Base-by-base conservation (phyloP, 306 rosid species). In the Leucaena leucocephala region DNA sequence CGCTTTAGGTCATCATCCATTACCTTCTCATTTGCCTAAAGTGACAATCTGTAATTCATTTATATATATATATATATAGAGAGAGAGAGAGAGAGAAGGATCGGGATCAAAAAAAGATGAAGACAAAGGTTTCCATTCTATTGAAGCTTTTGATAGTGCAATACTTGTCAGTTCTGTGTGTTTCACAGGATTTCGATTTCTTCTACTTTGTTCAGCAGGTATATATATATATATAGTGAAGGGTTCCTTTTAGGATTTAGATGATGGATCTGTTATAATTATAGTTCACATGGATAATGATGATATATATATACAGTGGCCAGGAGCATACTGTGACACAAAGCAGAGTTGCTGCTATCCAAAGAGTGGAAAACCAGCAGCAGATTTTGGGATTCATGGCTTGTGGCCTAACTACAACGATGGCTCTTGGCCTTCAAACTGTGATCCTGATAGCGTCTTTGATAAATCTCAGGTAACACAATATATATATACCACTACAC, bases 201-300 rank as follows among this genome's bases (percentile, higher is more conserved):
- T 90, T 89, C 84, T 90, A 90, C 88, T 89, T 92, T 45, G 97
- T 92, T 79, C 97, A 89, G 74, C 93, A 92, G 93, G 97, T 90
- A 5, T 49, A 5, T 49, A 2, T n/a, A n/a, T 4, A 5, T 40
- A 5, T 40, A 2, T 44, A 21, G 8, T 58, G 38, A 58, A 58
- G 14, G 95, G 95, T 90, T 61, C 17, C 16, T 14, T 2, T 36
- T 6, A 52, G 58, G 8, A 52, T n/a, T 54, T 6, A 2, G 27
- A 54, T 6, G n/a, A 17, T 54, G 11, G 22, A 54, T 54, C 27
- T n/a, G 21, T 10, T 46, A 54, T 16, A 17, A 16, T 54, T 54
- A 17, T 6, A 4, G 59, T n/a, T 54, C 2, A 17, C 17, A 44
- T 44, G 10, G 54, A 13, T 48, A 16, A 52, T 52, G 59, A 52